A percentile compares a stretch with the other conserved stretches of the same genome.
These are phyloP conservation scores for Wickerhamomyces bisporus DNA, from an alignment of 805 yeast species.

Conservation along the genomic window DNA sequence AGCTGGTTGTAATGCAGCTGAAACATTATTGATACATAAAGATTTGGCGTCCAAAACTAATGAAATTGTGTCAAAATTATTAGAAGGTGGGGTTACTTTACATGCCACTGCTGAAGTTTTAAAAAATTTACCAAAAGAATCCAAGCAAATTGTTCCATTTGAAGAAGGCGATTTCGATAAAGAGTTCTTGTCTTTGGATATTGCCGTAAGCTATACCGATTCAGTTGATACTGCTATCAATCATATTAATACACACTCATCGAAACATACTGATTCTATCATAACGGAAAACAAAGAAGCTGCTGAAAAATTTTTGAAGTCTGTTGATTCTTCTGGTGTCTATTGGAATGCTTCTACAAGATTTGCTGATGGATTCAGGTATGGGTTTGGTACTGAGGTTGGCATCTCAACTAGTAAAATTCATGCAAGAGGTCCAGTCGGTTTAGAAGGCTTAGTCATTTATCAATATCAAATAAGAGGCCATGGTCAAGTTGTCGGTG, in stretches of 20 bases:
- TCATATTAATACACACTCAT: conserved; percentile 88
- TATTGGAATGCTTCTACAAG: conserved; percentile 97
- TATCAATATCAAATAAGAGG: conserved; percentile 94
- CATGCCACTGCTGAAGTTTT: conserved; percentile 57
- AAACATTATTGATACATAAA: conserved; percentile 67
- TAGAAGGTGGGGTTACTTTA: conserved; percentile 63
- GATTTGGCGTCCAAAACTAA: conserved; percentile 30
- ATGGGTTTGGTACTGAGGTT: conserved; percentile 98
- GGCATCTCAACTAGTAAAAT: conserved; percentile 96
- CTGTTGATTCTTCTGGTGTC: conserved; percentile 92
- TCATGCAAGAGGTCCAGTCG: conserved; percentile 98
- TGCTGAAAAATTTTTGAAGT: conserved; percentile 77
- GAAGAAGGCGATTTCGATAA: conserved; percentile 67
- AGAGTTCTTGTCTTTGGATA: conserved; percentile 79
- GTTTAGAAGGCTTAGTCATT: conserved; percentile 92
- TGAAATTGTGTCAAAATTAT: conserved; percentile 39
- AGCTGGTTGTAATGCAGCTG: conserved; percentile 98
- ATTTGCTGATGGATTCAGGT: conserved; percentile 97
- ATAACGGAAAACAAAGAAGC: conserved; percentile 66
- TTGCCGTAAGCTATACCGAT: conserved; percentile 64
- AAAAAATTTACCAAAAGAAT: conserved; percentile 20
- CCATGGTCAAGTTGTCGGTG: conserved; percentile 87
- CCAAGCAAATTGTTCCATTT: conserved; percentile 39
- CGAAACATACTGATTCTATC: conserved; percentile 94
- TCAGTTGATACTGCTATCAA: conserved; percentile 67